Evolutionary conservation across 2,329 filamentous ascomycete genomes (phyloP).

Genomic region (Fusarium sp.): DNA sequence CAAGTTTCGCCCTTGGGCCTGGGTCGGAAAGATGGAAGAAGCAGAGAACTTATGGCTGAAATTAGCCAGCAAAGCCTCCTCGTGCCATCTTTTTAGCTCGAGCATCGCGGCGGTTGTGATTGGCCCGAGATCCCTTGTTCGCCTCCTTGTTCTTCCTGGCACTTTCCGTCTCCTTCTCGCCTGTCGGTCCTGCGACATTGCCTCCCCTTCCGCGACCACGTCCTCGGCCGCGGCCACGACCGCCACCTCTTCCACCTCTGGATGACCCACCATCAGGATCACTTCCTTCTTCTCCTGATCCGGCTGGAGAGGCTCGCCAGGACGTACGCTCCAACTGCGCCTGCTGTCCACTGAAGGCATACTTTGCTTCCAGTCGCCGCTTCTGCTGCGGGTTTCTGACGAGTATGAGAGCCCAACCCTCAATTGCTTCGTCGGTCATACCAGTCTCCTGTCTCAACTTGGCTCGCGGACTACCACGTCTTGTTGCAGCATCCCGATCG

Average conservation of each 20-base stretch:
- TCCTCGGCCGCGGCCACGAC: constrained; percentile 61
- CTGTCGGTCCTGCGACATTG: constrained; percentile 71
- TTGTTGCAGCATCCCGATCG: constrained; percentile 74
- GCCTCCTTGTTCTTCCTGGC: constrained; percentile 83
- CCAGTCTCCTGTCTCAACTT: constrained; percentile 79
- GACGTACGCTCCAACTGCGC: constrained; percentile 71
- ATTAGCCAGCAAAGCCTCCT: constrained; percentile 53
- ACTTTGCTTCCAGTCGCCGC: constrained; percentile 76
- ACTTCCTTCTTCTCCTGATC: constrained; percentile 67
- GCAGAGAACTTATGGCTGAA: constrained; percentile 29
- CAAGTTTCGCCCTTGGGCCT: background rate
- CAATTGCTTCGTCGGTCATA: constrained; percentile 93
- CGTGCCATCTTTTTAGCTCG: constrained; percentile 74
- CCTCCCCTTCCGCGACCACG: constrained; percentile 65
- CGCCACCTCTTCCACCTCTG: constrained; percentile 59
- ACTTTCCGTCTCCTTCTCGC: constrained; percentile 76
- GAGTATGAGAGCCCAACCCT: constrained; percentile 94
- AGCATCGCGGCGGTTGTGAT: constrained; percentile 84
- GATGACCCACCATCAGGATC: constrained; percentile 59
- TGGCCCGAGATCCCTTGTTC: constrained; percentile 82
- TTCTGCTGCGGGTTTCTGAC: constrained; percentile 75
- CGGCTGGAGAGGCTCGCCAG: constrained; percentile 67
- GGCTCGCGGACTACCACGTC: constrained; percentile 70
- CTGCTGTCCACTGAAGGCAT: constrained; percentile 75
- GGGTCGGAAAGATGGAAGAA: constrained; percentile 33